These are phyloP conservation scores for Coccomyxa sp. DNA, from an alignment of 139 green algal species.

Conservation along the genomic window DNA sequence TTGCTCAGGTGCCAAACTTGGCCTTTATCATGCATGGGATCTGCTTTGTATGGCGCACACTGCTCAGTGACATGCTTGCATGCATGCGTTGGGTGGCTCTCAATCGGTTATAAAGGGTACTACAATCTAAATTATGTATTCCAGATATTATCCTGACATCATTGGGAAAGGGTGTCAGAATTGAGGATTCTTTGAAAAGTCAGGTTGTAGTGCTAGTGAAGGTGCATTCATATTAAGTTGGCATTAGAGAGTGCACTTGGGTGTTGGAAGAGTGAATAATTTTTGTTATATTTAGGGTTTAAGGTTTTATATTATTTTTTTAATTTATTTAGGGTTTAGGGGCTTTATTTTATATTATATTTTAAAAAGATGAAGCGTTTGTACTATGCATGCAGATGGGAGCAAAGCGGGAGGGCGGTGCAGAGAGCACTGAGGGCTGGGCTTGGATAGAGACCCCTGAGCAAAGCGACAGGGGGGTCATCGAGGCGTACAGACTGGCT, in stretches of 20 bases:
- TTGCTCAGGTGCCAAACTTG: conserved; percentile 57
- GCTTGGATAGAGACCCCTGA: background rate
- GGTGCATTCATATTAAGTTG: no score
- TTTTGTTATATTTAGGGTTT: no score
- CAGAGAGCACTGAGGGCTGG: background rate
- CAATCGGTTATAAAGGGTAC: background rate
- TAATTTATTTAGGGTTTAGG: no score
- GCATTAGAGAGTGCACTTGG: no score
- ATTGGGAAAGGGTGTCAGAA: background rate
- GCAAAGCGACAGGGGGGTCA: background rate
- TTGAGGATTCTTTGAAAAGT: background rate
- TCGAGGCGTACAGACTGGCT: background rate
- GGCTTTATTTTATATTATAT: no score
- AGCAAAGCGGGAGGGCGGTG: background rate
- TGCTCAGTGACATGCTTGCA: background rate
- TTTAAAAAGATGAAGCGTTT: no score
- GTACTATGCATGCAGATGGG: background rate
- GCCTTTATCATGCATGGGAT: conserved; percentile 3
- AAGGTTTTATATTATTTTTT: no score
- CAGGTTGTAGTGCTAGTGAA: no score
- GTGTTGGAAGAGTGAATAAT: no score
- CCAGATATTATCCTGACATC: background rate
- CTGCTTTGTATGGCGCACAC: background rate
- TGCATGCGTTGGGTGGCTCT: background rate
- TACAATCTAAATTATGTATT: background rate